Base-by-base conservation (phyloP, 768 basidiomycete genomes). In the Leucocoprinus sp. region DNA sequence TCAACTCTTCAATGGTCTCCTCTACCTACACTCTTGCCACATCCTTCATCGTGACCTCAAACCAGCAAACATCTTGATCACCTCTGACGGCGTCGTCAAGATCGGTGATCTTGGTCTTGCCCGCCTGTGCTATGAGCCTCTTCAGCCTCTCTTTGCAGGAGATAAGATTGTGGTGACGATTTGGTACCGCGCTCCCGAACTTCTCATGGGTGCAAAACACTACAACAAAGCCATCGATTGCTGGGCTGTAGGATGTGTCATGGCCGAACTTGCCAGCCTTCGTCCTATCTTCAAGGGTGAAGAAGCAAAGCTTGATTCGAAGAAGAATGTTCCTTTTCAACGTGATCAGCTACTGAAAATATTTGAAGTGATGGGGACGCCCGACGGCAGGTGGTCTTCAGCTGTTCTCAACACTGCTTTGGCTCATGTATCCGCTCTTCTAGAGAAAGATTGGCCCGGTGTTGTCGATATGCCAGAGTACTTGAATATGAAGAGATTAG, bases 111-210 rank as follows among this genome's bases (percentile, higher is more conserved):
- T 98, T 1, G 96, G 96, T 18, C 78, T 99, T 12, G 96, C 96
- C 1, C 77, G 96, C 24, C 73, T 98, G 23, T 84, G 88, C 48
- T 84, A 92, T 57, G 82, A 91, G 49, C 96, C 96, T 5, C 72
- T 99, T 1, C 93, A 96, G 53, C 84, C 87, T 1, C 70, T 99
- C 2, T 92, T 89, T 59, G 81, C 82, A 0, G 93, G 93, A 12
- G 96, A 99, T 66, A 98, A 98, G 57, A 93, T 99, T 21, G 96
- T 98, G 27, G 96, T 99, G 9, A 99, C 96, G 0, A 98, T 99
- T 57, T 98, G 96, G 96, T 99, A 99, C 60, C 87, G 96, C 42
- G 91, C 92, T 5, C 96, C 96, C 0, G 96, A 99, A 59, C 78
- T 99, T 2, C 74, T 99, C 8, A 75, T 99, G 67, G 95, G 96